Percentiles rank a stretch among this genome's conserved stretches.
Conservation (phyloP, 1,284 basidiomycete genomes). For the Irpex sp. region DNA sequence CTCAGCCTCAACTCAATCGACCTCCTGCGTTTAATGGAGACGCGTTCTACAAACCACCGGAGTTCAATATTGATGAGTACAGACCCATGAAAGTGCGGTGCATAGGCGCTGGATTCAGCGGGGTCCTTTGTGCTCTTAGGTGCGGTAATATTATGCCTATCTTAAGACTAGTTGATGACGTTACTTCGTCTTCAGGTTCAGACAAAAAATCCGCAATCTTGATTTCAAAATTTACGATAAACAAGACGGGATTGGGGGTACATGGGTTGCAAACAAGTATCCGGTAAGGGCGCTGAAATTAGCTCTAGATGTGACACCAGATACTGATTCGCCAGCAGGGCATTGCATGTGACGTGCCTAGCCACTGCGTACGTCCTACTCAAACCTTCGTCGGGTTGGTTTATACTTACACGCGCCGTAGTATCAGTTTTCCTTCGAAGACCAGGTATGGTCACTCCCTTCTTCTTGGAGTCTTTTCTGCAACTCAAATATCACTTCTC, state of each 20-base stretch:
- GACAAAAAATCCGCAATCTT: constrained; percentile 47
- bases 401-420: not conserved
- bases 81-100: constrained; percentile 45
- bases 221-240: constrained; percentile 54
- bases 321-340: constrained; percentile 21
- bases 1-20: not conserved
- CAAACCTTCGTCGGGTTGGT: not conserved
- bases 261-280: constrained; percentile 42
- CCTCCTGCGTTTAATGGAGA: not conserved
- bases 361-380: not conserved
- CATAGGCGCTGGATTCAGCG: constrained; percentile 51
- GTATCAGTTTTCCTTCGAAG: constrained; percentile 3
- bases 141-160: constrained; percentile 34
- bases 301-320: too few species aligned
- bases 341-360: constrained; percentile 43
- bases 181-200: constrained; percentile 31
- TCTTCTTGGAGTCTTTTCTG: not conserved
- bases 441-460: not conserved
- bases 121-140: constrained; percentile 44
- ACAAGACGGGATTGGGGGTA: constrained; percentile 52
- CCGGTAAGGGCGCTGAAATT: constrained; percentile 16
- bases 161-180: constrained; percentile 5
- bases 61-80: constrained; percentile 41
- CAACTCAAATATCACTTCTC: not conserved
- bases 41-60: not conserved